Evolutionary conservation across 257 asterid species (phyloP).

Genomic region (Ligustrum vulgare): DNA sequence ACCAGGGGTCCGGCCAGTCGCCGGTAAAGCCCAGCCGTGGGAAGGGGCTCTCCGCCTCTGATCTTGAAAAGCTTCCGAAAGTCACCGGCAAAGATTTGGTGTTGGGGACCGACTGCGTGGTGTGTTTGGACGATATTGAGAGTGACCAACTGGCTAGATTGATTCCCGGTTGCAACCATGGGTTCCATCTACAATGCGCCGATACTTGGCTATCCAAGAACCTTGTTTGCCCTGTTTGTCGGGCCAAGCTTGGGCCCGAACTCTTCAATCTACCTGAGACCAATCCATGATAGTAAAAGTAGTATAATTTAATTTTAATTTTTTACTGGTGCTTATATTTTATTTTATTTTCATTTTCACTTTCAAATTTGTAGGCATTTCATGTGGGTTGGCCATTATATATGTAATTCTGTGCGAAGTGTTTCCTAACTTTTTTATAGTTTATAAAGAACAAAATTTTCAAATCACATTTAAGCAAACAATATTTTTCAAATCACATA

Average conservation of each 20-base stretch:
- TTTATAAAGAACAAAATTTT: too few relatives aligned
- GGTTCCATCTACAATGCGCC: slow-evolving; percentile 27
- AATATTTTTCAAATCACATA: too few relatives aligned
- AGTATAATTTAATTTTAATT: background rate
- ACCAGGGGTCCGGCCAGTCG: slow-evolving; percentile 15
- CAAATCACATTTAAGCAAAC: too few relatives aligned
- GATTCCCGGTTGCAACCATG: slow-evolving; percentile 40
- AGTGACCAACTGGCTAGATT: slow-evolving; percentile 56
- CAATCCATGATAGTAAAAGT: background rate
- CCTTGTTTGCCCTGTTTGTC: slow-evolving; percentile 23
- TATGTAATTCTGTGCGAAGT: too few relatives aligned
- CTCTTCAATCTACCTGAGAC: slow-evolving; percentile 18
- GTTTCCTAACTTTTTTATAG: too few relatives aligned
- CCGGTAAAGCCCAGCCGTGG: slow-evolving; percentile 35
- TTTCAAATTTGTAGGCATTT: background rate
- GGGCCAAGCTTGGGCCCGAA: slow-evolving; percentile 51
- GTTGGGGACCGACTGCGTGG: slow-evolving; percentile 65
- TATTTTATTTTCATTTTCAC: background rate
- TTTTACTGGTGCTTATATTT: background rate
- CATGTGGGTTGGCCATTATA: too few relatives aligned
- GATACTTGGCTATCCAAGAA: slow-evolving; percentile 27
- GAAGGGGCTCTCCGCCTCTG: slow-evolving; percentile 63
- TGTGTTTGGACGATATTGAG: slow-evolving; percentile 71
- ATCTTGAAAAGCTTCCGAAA: slow-evolving; percentile 65
- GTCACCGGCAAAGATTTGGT: slow-evolving; percentile 68